A percentile compares a stretch with the other conserved stretches of the same genome.
Evolutionary conservation across 495 filamentous ascomycete species (phyloP).

Genomic region (Penicillium dipodomyicola): DNA sequence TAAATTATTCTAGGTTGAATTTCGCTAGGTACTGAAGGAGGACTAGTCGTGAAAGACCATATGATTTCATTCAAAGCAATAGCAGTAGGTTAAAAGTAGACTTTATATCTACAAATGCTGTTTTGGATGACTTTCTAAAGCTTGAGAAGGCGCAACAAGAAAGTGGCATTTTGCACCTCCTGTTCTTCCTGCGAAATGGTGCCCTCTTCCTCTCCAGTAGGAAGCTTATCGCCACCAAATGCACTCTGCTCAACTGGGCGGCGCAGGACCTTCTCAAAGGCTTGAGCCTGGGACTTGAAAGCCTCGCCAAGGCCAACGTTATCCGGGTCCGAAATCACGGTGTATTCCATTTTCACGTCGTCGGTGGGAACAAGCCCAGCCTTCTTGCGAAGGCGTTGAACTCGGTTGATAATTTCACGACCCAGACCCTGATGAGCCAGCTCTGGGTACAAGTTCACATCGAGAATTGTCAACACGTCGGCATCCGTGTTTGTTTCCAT

Average conservation of each 20-base stretch:
- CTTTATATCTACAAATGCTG: constrained; percentile 11
- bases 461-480: constrained; percentile 80
- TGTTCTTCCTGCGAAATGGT: constrained; percentile 83
- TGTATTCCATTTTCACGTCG: constrained; percentile 83
- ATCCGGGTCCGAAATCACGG: constrained; percentile 72
- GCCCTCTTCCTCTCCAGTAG: constrained; percentile 52
- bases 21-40: neutral
- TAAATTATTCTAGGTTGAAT: neutral
- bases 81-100: constrained; percentile 8
- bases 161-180: constrained; percentile 82
- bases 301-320: constrained; percentile 68
- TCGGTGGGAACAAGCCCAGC: constrained; percentile 77
- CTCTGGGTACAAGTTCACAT: constrained; percentile 68
- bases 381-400: constrained; percentile 79
- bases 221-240: constrained; percentile 60
- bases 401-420: constrained; percentile 78
- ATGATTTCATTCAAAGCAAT: constrained; percentile 14
- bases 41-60: constrained; percentile 1
- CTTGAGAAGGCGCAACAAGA: constrained; percentile 78
- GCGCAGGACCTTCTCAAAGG: constrained; percentile 77
- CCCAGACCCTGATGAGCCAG: constrained; percentile 73
- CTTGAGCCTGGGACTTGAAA: constrained; percentile 63
- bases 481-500: constrained; percentile 83
- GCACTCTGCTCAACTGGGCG: constrained; percentile 75
- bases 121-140: constrained; percentile 47